A percentile compares a stretch with the other conserved stretches of the same genome.
These are phyloP conservation scores for Typha latifolia DNA, from an alignment of 176 grass and related monocot genomes.

Conservation along the genomic window DNA sequence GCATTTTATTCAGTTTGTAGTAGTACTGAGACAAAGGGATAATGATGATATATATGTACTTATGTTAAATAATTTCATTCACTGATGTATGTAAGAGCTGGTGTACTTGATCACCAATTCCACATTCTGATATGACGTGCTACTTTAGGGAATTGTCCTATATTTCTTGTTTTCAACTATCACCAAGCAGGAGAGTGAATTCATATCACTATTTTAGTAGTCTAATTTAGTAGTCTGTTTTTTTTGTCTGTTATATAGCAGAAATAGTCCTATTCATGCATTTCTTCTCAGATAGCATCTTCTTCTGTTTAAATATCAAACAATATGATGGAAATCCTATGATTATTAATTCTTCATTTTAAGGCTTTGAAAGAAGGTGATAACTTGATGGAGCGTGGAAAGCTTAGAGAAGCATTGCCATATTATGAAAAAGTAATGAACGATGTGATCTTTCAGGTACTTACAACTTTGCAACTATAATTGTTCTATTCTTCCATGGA, in stretches of 20 bases:
- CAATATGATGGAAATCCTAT: not conserved
- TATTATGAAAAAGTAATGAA: constrained; percentile 93
- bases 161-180: too few relatives aligned
- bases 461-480: constrained; percentile 5
- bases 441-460: constrained; percentile 78
- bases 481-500: not conserved
- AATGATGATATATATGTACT: too few relatives aligned
- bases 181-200: not conserved
- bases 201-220: not conserved
- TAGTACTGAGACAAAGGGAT: too few relatives aligned
- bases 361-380: constrained; percentile 79
- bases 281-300: not conserved
- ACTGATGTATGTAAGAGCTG: too few relatives aligned
- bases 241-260: not conserved
- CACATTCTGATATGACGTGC: too few relatives aligned
- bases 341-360: constrained; percentile 17
- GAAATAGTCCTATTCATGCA: not conserved
- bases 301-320: not conserved
- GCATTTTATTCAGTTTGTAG: too few relatives aligned
- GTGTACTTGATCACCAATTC: too few relatives aligned
- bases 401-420: constrained; percentile 58
- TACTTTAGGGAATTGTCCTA: too few relatives aligned
- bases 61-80: too few relatives aligned
- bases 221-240: not conserved
- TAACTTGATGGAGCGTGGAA: constrained; percentile 79